These are phyloP conservation scores for Apostasia ramifera DNA, from an alignment of 106 monocot species.

Conservation along the genomic window DNA sequence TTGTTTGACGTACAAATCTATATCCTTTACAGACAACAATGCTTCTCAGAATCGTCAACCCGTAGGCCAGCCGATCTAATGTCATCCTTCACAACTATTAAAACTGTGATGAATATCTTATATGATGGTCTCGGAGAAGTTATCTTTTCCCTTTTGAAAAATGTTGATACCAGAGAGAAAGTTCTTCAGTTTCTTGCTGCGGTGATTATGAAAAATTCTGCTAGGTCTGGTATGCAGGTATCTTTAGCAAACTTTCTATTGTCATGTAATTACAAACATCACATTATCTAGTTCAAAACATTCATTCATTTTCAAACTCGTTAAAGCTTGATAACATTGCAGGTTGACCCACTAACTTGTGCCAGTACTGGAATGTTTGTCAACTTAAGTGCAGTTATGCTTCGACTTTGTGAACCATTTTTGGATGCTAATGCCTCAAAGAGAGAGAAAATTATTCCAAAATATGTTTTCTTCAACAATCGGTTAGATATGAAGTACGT, in stretches of 20 bases:
- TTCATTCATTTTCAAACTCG: background rate
- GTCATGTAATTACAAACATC: background rate
- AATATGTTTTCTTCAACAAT: slow-evolving; percentile 58
- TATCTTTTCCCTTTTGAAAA: slow-evolving; percentile 67
- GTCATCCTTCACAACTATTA: slow-evolving; percentile 87
- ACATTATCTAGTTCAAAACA: background rate
- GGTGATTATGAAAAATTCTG: slow-evolving; percentile 68
- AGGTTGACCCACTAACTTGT: slow-evolving; percentile 71
- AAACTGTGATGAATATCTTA: slow-evolving; percentile 74
- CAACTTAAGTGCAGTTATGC: slow-evolving; percentile 90
- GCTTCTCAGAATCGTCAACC: slow-evolving; percentile 80
- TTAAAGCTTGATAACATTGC: background rate
- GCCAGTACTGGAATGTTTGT: slow-evolving; percentile 90
- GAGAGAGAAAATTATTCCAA: slow-evolving; percentile 78
- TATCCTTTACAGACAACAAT: slow-evolving; percentile 62
- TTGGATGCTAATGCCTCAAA: slow-evolving; percentile 67
- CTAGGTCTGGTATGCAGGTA: slow-evolving; percentile 91
- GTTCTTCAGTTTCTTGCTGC: slow-evolving; percentile 81
- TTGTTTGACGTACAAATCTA: background rate
- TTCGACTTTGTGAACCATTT: slow-evolving; percentile 96
- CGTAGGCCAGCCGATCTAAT: slow-evolving; percentile 70
- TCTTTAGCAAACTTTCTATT: background rate
- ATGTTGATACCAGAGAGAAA: slow-evolving; percentile 74
- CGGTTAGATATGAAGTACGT: slow-evolving; percentile 69
- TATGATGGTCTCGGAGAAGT: slow-evolving; percentile 84